Percentiles rank a stretch among this genome's conserved stretches.
These are phyloP conservation scores for Akanthomyces dipterigenus DNA, from an alignment of 2,329 filamentous ascomycete species.

Conservation along the genomic window DNA sequence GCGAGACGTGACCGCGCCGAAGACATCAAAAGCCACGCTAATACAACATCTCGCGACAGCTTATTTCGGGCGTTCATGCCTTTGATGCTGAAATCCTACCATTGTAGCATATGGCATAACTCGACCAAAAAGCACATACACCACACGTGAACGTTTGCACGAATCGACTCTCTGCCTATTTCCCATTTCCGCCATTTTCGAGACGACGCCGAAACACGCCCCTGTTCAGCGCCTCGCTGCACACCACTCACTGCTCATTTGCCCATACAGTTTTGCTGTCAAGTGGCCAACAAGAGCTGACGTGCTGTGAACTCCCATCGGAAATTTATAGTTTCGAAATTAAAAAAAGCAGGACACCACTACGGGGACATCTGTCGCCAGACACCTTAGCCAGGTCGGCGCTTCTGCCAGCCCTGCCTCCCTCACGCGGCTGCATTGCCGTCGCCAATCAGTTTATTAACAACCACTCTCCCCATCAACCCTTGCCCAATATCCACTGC, in stretches of 20 bases:
- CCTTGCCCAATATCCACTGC: conserved; percentile 11
- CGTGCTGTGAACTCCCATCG: background rate
- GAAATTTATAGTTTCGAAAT: conserved; percentile 5
- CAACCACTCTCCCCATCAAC: conserved; percentile 5
- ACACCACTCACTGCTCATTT: background rate
- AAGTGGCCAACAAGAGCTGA: background rate
- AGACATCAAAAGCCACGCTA: background rate
- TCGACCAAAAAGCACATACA: background rate
- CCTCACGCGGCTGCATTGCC: conserved; percentile 6
- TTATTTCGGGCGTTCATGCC: conserved; percentile 4
- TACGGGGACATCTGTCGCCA: background rate
- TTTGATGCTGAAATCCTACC: background rate
- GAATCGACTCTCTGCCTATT: conserved; percentile 1
- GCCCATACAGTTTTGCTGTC: background rate
- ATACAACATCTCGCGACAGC: background rate
- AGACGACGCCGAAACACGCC: conserved; percentile 12
- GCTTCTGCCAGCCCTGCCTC: conserved; percentile 5
- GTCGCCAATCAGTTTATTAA: conserved; percentile 11
- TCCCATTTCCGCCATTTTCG: conserved; percentile 8
- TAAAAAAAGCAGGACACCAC: background rate
- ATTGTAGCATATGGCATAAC: background rate
- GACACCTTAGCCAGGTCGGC: conserved; percentile 1
- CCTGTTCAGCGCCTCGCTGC: conserved; percentile 8
- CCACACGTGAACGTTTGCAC: background rate
- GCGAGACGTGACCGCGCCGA: background rate